These are phyloP conservation scores for Onygena corvina DNA, from an alignment of 2,329 filamentous ascomycete species.

Conservation along the genomic window DNA sequence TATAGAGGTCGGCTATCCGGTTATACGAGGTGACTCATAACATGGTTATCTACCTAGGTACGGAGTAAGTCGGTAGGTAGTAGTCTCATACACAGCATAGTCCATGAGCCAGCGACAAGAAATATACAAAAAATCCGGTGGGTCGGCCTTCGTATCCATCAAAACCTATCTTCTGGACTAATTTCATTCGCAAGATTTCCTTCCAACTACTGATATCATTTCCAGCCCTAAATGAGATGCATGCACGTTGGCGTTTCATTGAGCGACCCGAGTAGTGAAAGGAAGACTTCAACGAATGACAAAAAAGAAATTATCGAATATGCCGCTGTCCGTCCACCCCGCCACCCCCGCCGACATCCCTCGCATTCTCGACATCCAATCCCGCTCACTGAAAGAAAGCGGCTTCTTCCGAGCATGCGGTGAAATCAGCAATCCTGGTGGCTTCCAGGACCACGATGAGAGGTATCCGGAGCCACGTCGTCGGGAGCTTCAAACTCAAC, in stretches of 20 bases:
- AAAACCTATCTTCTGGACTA: no score
- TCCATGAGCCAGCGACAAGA: not conserved
- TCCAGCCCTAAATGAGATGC: not conserved
- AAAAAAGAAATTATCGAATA: not conserved
- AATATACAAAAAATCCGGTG: not conserved
- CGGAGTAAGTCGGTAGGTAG: no score
- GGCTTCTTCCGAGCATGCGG: slow-evolving; percentile 12
- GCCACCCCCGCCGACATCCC: slow-evolving; percentile 10
- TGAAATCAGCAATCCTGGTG: slow-evolving; percentile 7
- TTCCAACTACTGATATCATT: not conserved
- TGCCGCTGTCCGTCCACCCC: slow-evolving; percentile 12
- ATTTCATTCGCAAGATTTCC: no score
- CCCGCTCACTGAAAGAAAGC: slow-evolving; percentile 3
- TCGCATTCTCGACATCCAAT: slow-evolving; percentile 11
- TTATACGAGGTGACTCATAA: no score
- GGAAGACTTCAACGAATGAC: no score
- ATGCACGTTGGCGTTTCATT: not conserved
- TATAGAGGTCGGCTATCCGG: no score
- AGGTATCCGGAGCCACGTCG: not conserved
- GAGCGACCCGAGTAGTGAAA: no score
- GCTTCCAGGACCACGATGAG: not conserved
- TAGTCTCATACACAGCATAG: no score
- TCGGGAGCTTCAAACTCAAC: slow-evolving; percentile 1
- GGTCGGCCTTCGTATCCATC: no score
- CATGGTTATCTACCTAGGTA: no score